Percentiles rank a stretch among this genome's conserved stretches.
phyloP scores from a whole-genome alignment of 441 rosid genomes.

The Hura crepitans region DNA sequence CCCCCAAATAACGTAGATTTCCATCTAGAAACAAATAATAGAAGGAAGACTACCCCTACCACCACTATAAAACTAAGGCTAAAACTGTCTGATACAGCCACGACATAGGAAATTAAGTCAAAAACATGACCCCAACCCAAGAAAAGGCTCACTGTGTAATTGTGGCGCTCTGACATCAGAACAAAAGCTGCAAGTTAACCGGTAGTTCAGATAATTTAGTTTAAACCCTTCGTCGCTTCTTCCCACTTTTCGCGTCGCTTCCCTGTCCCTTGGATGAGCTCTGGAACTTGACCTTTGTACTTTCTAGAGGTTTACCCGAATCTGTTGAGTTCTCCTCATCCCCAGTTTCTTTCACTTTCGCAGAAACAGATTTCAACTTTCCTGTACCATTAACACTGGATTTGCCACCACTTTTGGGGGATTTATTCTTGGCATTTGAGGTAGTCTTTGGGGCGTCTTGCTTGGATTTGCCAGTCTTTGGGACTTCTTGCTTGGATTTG shows the following conservation, averaged over 20 bases:
- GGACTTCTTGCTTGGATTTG: slow-evolving; percentile 45
- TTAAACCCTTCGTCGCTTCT: slow-evolving; percentile 55
- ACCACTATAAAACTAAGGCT: slow-evolving; percentile 31
- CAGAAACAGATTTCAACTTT: slow-evolving; percentile 52
- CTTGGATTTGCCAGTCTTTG: slow-evolving; percentile 49
- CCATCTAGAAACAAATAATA: slow-evolving; percentile 22
- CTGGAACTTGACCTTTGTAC: slow-evolving; percentile 37
- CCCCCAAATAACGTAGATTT: slow-evolving; percentile 19
- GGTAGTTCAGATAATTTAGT: background rate
- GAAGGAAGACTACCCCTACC: slow-evolving; percentile 26
- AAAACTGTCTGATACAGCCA: slow-evolving; percentile 21
- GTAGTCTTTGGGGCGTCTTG: slow-evolving; percentile 41
- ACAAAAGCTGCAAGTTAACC: slow-evolving; percentile 6
- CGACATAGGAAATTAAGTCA: slow-evolving; percentile 6
- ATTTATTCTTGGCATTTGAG: slow-evolving; percentile 35
- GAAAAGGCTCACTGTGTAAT: slow-evolving; percentile 29
- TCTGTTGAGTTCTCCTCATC: slow-evolving; percentile 44
- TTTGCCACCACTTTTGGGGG: slow-evolving; percentile 41
- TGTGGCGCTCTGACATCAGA: slow-evolving; percentile 12
- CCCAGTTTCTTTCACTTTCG: slow-evolving; percentile 53
- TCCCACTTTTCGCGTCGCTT: slow-evolving; percentile 51
- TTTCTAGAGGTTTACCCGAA: slow-evolving; percentile 41
- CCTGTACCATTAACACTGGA: slow-evolving; percentile 37
- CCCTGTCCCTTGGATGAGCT: slow-evolving; percentile 48
- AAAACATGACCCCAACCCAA: slow-evolving; percentile 14